phyloP scores from a whole-genome alignment of 495 filamentous ascomycete genomes.

The Neurospora intermedia region DNA sequence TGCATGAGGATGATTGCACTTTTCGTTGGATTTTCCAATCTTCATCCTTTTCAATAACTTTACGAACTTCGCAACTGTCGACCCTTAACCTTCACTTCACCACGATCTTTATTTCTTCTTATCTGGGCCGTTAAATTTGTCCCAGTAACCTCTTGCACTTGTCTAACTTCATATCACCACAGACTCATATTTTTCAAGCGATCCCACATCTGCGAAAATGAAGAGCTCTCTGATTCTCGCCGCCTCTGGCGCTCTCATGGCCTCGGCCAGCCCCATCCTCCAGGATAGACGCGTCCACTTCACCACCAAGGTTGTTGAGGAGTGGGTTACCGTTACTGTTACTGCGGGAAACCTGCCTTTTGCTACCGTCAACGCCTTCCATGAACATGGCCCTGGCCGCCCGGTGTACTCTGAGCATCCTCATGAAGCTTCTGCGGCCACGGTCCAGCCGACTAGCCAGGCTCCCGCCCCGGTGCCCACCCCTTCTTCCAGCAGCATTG shows the following conservation, averaged over 20 bases:
- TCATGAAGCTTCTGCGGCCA: conserved; percentile 9
- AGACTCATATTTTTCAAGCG: neutral
- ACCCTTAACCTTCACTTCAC: neutral
- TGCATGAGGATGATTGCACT: neutral
- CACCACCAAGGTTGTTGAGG: conserved; percentile 43
- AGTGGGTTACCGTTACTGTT: conserved; percentile 52
- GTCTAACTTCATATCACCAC: conserved; percentile 3
- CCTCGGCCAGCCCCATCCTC: conserved; percentile 47
- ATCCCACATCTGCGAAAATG: conserved; percentile 41
- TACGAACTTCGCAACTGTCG: neutral
- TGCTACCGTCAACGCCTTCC: conserved; percentile 5
- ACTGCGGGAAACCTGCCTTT: conserved; percentile 33
- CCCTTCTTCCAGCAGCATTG: conserved; percentile 3
- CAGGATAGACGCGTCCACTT: conserved; percentile 47
- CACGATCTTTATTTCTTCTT: neutral
- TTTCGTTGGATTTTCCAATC: neutral
- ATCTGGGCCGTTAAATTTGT: neutral
- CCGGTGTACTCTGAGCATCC: conserved; percentile 1
- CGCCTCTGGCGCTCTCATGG: conserved; percentile 51
- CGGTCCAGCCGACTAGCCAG: conserved; percentile 2
- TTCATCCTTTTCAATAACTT: neutral
- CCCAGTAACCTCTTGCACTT: conserved; percentile 7
- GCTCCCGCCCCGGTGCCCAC: conserved; percentile 2
- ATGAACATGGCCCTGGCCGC: conserved; percentile 5
- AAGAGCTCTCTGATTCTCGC: conserved; percentile 53